Conservation (phyloP, 2,329 filamentous ascomycete species). For the Sporothrix humicola region DNA sequence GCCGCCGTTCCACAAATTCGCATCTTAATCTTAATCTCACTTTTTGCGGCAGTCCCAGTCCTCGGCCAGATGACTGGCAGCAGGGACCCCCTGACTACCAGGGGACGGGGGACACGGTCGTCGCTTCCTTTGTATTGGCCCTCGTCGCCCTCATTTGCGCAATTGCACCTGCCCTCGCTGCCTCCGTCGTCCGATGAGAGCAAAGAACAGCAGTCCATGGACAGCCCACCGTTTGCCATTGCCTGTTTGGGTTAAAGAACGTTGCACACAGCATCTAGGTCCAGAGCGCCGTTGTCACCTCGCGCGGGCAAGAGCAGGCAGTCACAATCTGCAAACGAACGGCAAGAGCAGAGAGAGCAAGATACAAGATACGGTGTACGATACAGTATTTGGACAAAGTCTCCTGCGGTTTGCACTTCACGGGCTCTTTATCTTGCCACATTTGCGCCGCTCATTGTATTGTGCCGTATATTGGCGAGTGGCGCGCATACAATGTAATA, state of each 20-base stretch:
- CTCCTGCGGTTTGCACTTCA: too few species aligned
- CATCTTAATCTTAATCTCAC: constrained; percentile 32
- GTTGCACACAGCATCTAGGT: constrained; percentile 23
- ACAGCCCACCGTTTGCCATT: constrained; percentile 22
- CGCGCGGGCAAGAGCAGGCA: constrained; percentile 15
- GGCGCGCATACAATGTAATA: constrained; percentile 9
- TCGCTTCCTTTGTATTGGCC: not conserved
- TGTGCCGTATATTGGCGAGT: not conserved
- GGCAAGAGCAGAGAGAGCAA: constrained; percentile 2
- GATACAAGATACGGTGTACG: too few species aligned
- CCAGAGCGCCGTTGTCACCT: constrained; percentile 21
- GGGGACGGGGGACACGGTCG: not conserved
- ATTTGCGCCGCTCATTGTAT: not conserved
- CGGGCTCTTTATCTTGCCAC: not conserved
- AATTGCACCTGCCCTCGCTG: constrained; percentile 4
- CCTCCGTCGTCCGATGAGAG: too few species aligned
- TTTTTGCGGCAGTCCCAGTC: constrained; percentile 6
- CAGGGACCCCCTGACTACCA: constrained; percentile 7
- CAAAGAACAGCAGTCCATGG: not conserved
- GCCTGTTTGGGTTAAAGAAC: constrained; percentile 15
- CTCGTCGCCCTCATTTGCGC: constrained; percentile 11
- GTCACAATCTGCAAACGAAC: not conserved
- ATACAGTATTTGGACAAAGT: too few species aligned
- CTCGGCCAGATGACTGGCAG: not conserved
- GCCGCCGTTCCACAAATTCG: constrained; percentile 18